These are phyloP conservation scores for Globisporangium viniferum DNA, from an alignment of 352 stramenopile genomes.

Conservation along the genomic window DNA sequence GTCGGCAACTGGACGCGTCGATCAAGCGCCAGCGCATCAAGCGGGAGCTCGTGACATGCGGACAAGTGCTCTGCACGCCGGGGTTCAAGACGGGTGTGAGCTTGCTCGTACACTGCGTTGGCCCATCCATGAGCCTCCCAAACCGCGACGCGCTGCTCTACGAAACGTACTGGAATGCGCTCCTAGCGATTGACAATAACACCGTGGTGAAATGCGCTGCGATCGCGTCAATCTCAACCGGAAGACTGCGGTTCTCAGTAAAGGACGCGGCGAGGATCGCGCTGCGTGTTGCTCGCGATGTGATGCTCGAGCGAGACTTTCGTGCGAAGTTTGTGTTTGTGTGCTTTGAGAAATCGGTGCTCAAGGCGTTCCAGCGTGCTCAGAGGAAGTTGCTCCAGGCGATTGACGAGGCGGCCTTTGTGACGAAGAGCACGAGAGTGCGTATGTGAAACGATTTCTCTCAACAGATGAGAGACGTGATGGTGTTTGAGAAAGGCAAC, in stretches of 20 bases:
- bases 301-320: constrained; percentile 36
- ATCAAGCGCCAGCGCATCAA: constrained; percentile 3
- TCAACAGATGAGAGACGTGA: neutral
- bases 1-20: constrained; percentile 21
- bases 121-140: constrained; percentile 15
- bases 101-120: constrained; percentile 60
- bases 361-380: constrained; percentile 24
- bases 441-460: neutral
- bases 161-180: constrained; percentile 46
- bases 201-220: constrained; percentile 31
- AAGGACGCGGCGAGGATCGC: constrained; percentile 33
- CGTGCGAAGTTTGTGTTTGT: constrained; percentile 44
- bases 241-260: constrained; percentile 31
- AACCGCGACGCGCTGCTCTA: constrained; percentile 32
- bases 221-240: constrained; percentile 59
- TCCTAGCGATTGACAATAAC: constrained; percentile 28
- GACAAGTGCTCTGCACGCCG: constrained; percentile 35
- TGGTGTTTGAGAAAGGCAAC: neutral
- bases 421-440: neutral
- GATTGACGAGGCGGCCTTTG: neutral
- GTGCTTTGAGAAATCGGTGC: constrained; percentile 39
- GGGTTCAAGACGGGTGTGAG: constrained; percentile 37
- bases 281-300: constrained; percentile 38
- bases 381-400: neutral
- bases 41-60: neutral